phyloP scores from a whole-genome alignment of 2,329 filamentous ascomycete species.

The Fusarium decemcellulare region DNA sequence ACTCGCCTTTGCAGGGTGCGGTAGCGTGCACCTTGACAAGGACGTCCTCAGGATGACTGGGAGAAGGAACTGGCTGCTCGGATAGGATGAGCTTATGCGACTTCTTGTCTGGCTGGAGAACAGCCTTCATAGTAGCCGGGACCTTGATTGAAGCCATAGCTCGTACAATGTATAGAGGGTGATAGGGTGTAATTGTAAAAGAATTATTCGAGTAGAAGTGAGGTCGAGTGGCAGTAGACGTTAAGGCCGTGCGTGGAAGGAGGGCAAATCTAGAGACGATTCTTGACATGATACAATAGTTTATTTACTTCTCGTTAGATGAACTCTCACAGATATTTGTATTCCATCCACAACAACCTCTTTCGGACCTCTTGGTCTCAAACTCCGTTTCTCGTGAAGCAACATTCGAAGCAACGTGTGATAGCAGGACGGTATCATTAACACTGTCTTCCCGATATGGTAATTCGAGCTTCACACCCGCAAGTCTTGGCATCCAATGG shows the following conservation, averaged over 20 bases:
- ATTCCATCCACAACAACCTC: not conserved
- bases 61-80: constrained; percentile 31
- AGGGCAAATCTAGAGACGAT: not conserved
- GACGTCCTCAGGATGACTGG: constrained; percentile 43
- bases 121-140: constrained; percentile 29
- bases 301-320: not conserved
- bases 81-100: constrained; percentile 31
- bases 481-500: not conserved
- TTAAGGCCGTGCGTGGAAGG: not conserved
- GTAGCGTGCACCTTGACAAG: constrained; percentile 53
- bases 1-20: constrained; percentile 50
- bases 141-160: constrained; percentile 12
- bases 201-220: not conserved
- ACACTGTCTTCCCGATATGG: constrained; percentile 17
- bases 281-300: constrained; percentile 2
- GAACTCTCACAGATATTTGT: not conserved
- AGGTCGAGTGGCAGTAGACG: not conserved
- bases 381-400: not conserved
- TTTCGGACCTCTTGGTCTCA: not conserved
- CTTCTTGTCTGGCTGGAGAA: constrained; percentile 30
- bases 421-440: not conserved
- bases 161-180: not conserved
- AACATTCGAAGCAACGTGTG: not conserved
- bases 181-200: not conserved
- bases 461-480: not conserved